phyloP scores from a whole-genome alignment of 2,329 filamentous ascomycete genomes.

The Penicillium rolfsii region DNA sequence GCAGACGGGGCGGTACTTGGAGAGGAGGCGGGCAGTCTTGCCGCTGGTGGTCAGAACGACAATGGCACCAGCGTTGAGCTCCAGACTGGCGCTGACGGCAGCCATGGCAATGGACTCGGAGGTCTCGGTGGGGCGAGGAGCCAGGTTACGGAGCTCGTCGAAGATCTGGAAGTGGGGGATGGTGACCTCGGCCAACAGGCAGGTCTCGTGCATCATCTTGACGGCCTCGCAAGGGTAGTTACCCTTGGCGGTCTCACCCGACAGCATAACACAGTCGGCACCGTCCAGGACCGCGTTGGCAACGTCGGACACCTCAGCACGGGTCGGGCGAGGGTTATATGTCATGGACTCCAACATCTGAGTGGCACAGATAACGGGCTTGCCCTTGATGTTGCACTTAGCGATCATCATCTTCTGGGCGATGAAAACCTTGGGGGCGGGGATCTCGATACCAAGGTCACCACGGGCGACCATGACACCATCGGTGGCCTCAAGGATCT shows the following conservation, averaged over 20 bases:
- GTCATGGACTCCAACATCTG: slow-evolving; percentile 99
- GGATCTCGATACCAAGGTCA: slow-evolving; percentile 98
- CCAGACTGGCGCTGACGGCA: slow-evolving; percentile 90
- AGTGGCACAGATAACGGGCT: slow-evolving; percentile 97
- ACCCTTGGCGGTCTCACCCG: slow-evolving; percentile 98
- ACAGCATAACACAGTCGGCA: slow-evolving; percentile 99
- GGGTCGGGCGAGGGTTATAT: slow-evolving; percentile 97
- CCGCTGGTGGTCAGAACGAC: slow-evolving; percentile 93
- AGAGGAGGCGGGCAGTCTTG: slow-evolving; percentile 89
- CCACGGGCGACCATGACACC: slow-evolving; percentile 99
- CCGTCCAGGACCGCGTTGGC: slow-evolving; percentile 97
- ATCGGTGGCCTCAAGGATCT: slow-evolving; percentile 94
- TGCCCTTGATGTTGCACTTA: slow-evolving; percentile 99
- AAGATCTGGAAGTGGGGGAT: slow-evolving; percentile 97
- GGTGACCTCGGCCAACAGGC: slow-evolving; percentile 92
- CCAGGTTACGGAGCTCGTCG: slow-evolving; percentile 86
- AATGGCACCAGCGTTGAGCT: slow-evolving; percentile 95
- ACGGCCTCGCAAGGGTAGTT: slow-evolving; percentile 91
- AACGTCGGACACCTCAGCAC: slow-evolving; percentile 97
- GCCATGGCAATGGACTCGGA: slow-evolving; percentile 97
- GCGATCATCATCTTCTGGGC: slow-evolving; percentile 99
- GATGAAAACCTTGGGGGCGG: slow-evolving; percentile 96
- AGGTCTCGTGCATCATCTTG: slow-evolving; percentile 97
- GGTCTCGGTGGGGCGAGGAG: slow-evolving; percentile 80
- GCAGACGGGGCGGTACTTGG: slow-evolving; percentile 98